Base-by-base conservation (phyloP, 2,329 filamentous ascomycete genomes). In the Emmonsia crescens region DNA sequence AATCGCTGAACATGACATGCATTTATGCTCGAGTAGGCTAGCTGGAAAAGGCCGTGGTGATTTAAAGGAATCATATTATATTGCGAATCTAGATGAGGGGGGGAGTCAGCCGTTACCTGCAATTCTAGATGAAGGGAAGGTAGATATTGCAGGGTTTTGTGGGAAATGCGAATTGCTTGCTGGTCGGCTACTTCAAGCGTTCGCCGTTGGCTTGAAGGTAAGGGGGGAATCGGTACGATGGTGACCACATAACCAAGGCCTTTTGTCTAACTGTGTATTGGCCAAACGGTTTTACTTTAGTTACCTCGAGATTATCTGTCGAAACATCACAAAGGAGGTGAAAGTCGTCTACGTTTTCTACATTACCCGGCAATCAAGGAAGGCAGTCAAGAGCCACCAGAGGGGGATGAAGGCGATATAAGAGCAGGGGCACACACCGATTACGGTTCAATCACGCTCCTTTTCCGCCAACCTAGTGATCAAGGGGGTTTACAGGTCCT, bases 391-490 rank as follows among this genome's bases (percentile, higher is more conserved):
- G 29, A 38, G 1, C n/a, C 52, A 38, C 5, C 52, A 38, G 52
- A 29, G 29, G 24, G 31, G 8, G 29, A 24, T 27, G 31, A 38
- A 12, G 52, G 12, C 19, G 89, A 93, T 69, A 83, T 96, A 64
- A 86, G 92, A 33, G 93, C 93, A 4, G 93, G 93, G 61, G 91
- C 92, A 0, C 93, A 96, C 74, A 92, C 89, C 2, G 92, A 96
- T 77, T 96, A 96, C 75, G 83, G 84, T 42, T 81, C 77, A 60
- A 69, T 87, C 57, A 87, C 85, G 0, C 77, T 87, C 0, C 82
- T 97, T 16, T 97, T 97, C 79, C 52, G 52, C 2, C 90, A 94
- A 66, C 83, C 91, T 1, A 83, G 83, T 0, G 88, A 88, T 1
- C 91, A 96, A 69, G 87, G 91, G 0, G 93, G 93, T 0, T 80